These are phyloP conservation scores for Scutellaria galericulata DNA, from an alignment of 257 asterid genomes.

Conservation along the genomic window DNA sequence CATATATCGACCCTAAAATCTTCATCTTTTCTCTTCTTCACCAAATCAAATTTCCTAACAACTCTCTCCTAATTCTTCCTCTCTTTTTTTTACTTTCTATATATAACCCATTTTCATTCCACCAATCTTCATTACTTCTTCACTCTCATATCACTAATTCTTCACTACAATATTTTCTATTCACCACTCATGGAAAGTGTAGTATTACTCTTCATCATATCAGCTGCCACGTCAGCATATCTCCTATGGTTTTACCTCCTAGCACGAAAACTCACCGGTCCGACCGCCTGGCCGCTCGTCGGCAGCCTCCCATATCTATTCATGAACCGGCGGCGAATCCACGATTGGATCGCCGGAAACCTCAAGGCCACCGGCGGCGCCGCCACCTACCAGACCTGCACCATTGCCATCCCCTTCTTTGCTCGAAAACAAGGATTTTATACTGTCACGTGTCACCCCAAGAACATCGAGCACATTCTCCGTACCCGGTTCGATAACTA, in stretches of 20 bases:
- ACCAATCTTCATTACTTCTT: conserved; percentile 42
- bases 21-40: conserved; percentile 8
- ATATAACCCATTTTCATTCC: conserved; percentile 44
- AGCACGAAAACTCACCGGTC: conserved; percentile 70
- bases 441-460: conserved; percentile 83
- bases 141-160: background rate
- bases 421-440: conserved; percentile 73
- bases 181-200: conserved; percentile 46
- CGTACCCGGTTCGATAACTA: conserved; percentile 81
- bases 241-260: conserved; percentile 68
- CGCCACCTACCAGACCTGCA: conserved; percentile 79
- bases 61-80: conserved; percentile 38
- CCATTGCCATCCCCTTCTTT: conserved; percentile 67
- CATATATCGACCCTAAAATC: conserved; percentile 33
- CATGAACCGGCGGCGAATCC: conserved; percentile 65
- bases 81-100: background rate
- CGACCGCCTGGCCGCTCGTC: conserved; percentile 65
- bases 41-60: conserved; percentile 38
- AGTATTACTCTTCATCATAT: conserved; percentile 36
- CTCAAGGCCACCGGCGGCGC: conserved; percentile 57
- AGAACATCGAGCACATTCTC: conserved; percentile 79
- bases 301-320: conserved; percentile 76
- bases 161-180: background rate
- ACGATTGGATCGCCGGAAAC: conserved; percentile 80
- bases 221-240: conserved; percentile 52